Conservation (phyloP, 2,329 filamentous ascomycete genomes). For the Beauveria brongniartii region DNA sequence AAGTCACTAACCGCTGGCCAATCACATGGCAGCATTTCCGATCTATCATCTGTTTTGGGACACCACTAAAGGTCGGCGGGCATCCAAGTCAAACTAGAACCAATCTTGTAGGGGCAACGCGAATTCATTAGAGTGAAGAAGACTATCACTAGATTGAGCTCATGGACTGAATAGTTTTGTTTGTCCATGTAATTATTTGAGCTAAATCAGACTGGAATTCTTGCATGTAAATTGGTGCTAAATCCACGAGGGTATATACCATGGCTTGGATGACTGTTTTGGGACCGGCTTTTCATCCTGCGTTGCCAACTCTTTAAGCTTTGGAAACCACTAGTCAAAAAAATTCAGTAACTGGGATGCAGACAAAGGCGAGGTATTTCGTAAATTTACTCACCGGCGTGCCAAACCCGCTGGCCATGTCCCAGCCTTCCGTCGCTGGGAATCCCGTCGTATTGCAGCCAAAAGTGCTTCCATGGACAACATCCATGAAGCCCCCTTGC, state of each 20-base stretch:
- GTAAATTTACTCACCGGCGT: not conserved
- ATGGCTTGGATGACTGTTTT: not conserved
- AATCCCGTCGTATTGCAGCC: slow-evolving; percentile 8
- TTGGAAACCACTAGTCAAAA: slow-evolving; percentile 1
- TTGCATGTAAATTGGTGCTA: not conserved
- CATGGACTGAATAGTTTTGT: too few species aligned
- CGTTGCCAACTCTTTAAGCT: not conserved
- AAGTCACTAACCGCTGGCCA: not conserved
- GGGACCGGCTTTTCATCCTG: not conserved
- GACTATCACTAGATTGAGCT: too few species aligned
- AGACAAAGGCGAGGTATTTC: not conserved
- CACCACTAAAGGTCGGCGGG: not conserved
- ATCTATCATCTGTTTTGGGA: not conserved
- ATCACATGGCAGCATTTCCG: not conserved
- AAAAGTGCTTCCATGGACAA: not conserved
- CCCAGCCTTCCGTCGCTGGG: not conserved
- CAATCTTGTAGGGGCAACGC: not conserved
- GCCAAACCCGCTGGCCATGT: slow-evolving; percentile 6
- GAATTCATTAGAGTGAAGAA: not conserved
- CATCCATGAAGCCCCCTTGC: slow-evolving; percentile 9
- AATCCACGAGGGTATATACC: slow-evolving; percentile 7
- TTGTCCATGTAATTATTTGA: too few species aligned
- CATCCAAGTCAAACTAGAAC: not conserved
- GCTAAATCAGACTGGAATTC: too few species aligned
- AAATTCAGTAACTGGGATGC: not conserved